Conservation (phyloP, 176 grass and related monocot genomes). For the Aegilops umbellulata region DNA sequence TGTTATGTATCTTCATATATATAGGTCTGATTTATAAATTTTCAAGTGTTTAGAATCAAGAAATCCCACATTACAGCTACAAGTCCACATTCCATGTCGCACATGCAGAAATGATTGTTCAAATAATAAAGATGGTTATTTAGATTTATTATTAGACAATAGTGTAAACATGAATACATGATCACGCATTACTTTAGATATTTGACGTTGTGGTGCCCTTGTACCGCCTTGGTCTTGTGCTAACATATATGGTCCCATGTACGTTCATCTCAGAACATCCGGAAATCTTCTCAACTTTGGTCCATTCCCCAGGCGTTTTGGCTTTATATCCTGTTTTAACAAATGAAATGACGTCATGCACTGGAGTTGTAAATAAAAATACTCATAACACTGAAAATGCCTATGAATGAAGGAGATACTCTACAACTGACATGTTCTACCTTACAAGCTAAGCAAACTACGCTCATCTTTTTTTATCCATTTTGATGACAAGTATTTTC, state of each 20-base stretch:
- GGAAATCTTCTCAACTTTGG: conserved; percentile 57
- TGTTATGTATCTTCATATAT: not conserved
- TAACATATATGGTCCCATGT: conserved; percentile 45
- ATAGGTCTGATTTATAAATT: not conserved
- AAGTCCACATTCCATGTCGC: not conserved
- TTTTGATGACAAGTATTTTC: too few relatives aligned
- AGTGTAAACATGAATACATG: not conserved
- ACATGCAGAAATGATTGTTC: not conserved
- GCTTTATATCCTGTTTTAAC: conserved; percentile 67
- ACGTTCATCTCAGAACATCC: conserved; percentile 65
- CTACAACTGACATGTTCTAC: not conserved
- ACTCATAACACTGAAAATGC: not conserved
- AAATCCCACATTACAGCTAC: not conserved
- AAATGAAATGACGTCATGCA: conserved; percentile 32
- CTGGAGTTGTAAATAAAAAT: not conserved
- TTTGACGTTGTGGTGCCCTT: not conserved
- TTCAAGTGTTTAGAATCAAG: too few relatives aligned
- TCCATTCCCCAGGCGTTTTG: conserved; percentile 45
- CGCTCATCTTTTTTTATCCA: too few relatives aligned
- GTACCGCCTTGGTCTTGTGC: conserved; percentile 43
- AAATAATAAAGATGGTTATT: not conserved
- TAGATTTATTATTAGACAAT: not conserved
- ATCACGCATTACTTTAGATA: not conserved
- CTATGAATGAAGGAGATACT: not conserved
- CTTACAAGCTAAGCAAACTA: not conserved